These are phyloP conservation scores for Rhytidiadelphus loreus DNA, from an alignment of 225 moss, liverwort and hornwort genomes.

Conservation along the genomic window DNA sequence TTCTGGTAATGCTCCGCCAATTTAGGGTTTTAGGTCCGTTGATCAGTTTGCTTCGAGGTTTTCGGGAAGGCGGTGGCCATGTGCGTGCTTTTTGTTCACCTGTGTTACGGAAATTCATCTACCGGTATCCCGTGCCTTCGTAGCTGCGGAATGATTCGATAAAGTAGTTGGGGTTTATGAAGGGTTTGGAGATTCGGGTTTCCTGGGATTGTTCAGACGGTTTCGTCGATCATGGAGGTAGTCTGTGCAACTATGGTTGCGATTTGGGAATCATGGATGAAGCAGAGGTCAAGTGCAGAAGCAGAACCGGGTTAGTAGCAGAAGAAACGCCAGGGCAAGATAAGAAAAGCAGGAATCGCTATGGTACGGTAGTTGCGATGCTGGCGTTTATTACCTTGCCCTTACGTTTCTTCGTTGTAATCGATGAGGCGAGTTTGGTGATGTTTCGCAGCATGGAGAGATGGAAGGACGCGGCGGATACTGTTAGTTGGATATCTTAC, in stretches of 20 bases:
- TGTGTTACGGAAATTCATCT: neutral
- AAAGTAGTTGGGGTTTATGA: neutral
- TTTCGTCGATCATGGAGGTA: conserved; percentile 1
- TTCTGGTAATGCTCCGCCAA: neutral
- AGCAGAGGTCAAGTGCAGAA: conserved; percentile 50
- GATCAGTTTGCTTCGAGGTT: neutral
- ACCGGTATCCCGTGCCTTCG: neutral
- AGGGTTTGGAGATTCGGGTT: neutral
- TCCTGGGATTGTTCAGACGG: neutral
- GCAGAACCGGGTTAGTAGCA: conserved; percentile 14
- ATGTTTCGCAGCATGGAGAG: neutral
- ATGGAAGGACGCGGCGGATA: conserved; percentile 15
- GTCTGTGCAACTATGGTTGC: conserved; percentile 42
- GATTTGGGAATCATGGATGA: conserved; percentile 38
- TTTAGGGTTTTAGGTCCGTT: too few relatives aligned
- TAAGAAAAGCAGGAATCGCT: neutral
- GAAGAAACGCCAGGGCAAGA: neutral
- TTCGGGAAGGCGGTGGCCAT: neutral
- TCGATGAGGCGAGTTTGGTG: neutral
- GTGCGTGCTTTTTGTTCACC: neutral
- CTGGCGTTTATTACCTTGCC: neutral
- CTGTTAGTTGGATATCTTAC: conserved; percentile 24
- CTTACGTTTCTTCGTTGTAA: neutral
- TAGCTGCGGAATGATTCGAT: neutral
- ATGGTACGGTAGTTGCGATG: neutral